phyloP scores from a whole-genome alignment of 129 eudicot genomes.

The carrot (Daucus carota) region DH1_v3.0 NC_030382.2:55659501-55660000 shows the following conservation, averaged over 20 bases:
- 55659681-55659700: constrained; percentile 95
- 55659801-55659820: no score
- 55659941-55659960: constrained; percentile 42
- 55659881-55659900: constrained; percentile 65
- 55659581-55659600: constrained; percentile 50
- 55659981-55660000: constrained; percentile 87
- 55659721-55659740: constrained; percentile 2
- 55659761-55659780: neutral
- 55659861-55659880: neutral
- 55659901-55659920: constrained; percentile 94
- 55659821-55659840: neutral
- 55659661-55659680: constrained; percentile 78
- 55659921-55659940: constrained; percentile 62
- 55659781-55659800: neutral
- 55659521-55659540: constrained; percentile 89
- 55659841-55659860: neutral
- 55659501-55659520: constrained; percentile 40
- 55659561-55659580: constrained; percentile 51
- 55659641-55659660: constrained; percentile 94
- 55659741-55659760: no score
- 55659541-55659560: constrained; percentile 54
- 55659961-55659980: constrained; percentile 68
- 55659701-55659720: constrained; percentile 87
- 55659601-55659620: constrained; percentile 73
- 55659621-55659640: constrained; percentile 73